Evolutionary conservation across 164 flowering plant species (phyloP).

Genomic region (Vitis rotundifolia): DNA sequence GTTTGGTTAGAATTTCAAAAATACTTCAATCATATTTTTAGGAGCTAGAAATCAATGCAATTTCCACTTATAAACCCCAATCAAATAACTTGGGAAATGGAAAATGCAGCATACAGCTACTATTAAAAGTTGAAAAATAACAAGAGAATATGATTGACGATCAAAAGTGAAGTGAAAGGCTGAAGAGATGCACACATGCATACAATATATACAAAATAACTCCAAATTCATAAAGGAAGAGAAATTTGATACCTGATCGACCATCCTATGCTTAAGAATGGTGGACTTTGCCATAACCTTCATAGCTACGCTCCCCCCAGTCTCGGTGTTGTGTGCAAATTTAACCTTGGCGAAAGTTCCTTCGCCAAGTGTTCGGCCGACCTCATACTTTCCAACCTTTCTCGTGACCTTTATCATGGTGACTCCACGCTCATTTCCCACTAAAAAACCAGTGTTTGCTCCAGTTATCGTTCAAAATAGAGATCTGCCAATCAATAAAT

Average conservation of each 20-base stretch:
- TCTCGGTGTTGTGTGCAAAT: conserved; percentile 63
- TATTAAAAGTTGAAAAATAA: too few relatives aligned
- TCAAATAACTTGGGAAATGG: too few relatives aligned
- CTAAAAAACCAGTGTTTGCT: background rate
- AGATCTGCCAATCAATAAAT: background rate
- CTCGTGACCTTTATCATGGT: conserved; percentile 37
- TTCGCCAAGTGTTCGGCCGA: conserved; percentile 79
- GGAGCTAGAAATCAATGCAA: too few relatives aligned
- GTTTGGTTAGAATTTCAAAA: too few relatives aligned
- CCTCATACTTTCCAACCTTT: conserved; percentile 78
- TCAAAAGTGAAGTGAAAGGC: too few relatives aligned
- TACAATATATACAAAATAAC: background rate
- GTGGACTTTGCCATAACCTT: conserved; percentile 62
- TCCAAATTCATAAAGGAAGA: background rate
- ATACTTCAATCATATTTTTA: too few relatives aligned
- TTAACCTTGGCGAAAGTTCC: conserved; percentile 90
- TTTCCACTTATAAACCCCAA: too few relatives aligned
- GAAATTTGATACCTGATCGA: conserved; percentile 57
- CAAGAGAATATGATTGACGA: too few relatives aligned
- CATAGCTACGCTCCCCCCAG: conserved; percentile 70
- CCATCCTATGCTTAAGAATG: conserved; percentile 77
- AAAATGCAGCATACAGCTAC: too few relatives aligned
- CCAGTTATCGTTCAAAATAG: background rate
- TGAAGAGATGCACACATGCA: background rate
- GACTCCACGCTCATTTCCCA: conserved; percentile 19